These are phyloP conservation scores for Picochlorum costavermella DNA, from an alignment of 139 green algal species.

Conservation along the genomic window DNA sequence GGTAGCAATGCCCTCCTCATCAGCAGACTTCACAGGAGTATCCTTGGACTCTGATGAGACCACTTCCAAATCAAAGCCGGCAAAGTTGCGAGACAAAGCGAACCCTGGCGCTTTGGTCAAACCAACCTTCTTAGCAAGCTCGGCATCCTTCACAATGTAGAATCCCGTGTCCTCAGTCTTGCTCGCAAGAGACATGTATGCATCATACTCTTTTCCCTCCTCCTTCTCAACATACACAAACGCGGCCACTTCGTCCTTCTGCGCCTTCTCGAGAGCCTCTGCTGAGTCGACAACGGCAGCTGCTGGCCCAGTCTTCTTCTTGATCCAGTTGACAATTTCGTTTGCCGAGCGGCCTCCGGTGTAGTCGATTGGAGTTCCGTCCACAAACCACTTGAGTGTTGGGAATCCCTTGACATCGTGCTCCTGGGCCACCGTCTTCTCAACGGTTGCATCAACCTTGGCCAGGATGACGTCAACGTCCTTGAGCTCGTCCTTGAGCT, in stretches of 20 bases:
- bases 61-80: conserved; percentile 22
- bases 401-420: conserved; percentile 62
- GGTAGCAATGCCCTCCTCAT: conserved; percentile 24
- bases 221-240: conserved; percentile 40
- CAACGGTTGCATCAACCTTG: conserved; percentile 74
- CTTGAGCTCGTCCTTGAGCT: conserved; percentile 39
- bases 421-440: conserved; percentile 47
- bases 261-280: conserved; percentile 37
- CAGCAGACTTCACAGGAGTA: conserved; percentile 17
- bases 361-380: conserved; percentile 67
- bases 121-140: conserved; percentile 53
- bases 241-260: conserved; percentile 51
- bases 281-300: conserved; percentile 39
- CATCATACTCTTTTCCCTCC: conserved; percentile 51
- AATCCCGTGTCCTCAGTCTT: conserved; percentile 35
- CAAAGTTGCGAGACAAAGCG: conserved; percentile 60
- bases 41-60: conserved; percentile 15
- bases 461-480: conserved; percentile 47
- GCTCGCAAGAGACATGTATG: conserved; percentile 53
- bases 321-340: conserved; percentile 71
- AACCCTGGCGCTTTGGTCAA: conserved; percentile 35
- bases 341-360: conserved; percentile 53
- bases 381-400: conserved; percentile 81
- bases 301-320: conserved; percentile 81
- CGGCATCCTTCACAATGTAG: conserved; percentile 44